Conservation (phyloP, 2,329 filamentous ascomycete species). For the Raffaelea deltoideospora region DNA sequence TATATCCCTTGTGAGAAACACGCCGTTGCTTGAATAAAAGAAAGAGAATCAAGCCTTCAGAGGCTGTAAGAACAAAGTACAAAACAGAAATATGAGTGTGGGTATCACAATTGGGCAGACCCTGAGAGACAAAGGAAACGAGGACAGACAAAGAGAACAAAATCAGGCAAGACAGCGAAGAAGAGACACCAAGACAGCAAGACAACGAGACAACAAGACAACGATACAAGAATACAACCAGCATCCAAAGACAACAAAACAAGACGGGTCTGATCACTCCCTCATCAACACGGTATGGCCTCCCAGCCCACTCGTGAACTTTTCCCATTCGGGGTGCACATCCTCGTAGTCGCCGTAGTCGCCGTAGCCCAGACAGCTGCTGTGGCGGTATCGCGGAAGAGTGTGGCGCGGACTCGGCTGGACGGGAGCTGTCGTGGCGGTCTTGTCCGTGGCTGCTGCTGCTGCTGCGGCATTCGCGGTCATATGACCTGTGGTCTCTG, state of each 20-base stretch:
- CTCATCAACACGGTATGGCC: slow-evolving; percentile 19
- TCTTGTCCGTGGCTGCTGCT: not conserved
- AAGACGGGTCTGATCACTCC: not conserved
- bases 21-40: too few relatives aligned
- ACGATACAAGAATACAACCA: not conserved
- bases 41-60: too few relatives aligned
- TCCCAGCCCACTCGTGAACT: slow-evolving; percentile 27
- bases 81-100: too few relatives aligned
- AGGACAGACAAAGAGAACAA: not conserved
- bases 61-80: too few relatives aligned
- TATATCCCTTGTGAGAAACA: too few relatives aligned
- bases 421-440: too few relatives aligned
- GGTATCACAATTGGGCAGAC: too few relatives aligned
- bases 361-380: too few relatives aligned
- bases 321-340: slow-evolving; percentile 25
- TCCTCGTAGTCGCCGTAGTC: slow-evolving; percentile 7
- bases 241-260: not conserved
- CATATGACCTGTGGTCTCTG: too few relatives aligned
- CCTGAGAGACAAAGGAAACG: not conserved
- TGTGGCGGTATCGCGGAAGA: slow-evolving; percentile 3
- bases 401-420: too few relatives aligned
- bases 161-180: not conserved
- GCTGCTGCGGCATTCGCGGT: too few relatives aligned
- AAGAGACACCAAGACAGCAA: not conserved
- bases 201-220: not conserved